Evolutionary conservation across 768 basidiomycete genomes (phyloP).

Genomic region (Cyclocybe cylindracea): DNA sequence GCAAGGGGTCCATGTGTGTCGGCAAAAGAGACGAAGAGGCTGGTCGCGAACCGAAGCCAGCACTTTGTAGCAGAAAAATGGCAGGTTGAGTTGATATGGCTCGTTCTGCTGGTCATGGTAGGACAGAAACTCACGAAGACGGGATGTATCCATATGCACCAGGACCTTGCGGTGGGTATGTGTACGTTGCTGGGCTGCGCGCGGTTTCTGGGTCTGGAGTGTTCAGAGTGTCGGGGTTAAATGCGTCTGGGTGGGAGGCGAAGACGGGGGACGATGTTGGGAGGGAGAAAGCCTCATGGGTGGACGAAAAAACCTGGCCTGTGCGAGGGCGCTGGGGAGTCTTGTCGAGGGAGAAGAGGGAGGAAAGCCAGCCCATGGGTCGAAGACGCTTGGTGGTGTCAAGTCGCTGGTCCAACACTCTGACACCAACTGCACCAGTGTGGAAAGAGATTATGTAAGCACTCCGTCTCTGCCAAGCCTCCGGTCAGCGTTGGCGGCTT

Average conservation of each 20-base stretch:
- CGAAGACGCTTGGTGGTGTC: no score
- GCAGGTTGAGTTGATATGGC: slow-evolving; percentile 2
- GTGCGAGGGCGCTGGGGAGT: slow-evolving; percentile 50
- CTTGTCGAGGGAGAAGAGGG: slow-evolving; percentile 58
- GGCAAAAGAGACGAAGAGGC: slow-evolving; percentile 62
- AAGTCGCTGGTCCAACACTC: no score
- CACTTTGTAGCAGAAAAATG: slow-evolving; percentile 23
- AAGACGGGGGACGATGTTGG: slow-evolving; percentile 70
- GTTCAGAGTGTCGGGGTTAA: slow-evolving; percentile 53
- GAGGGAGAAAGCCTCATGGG: slow-evolving; percentile 87
- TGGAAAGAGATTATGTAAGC: no score
- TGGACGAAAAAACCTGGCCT: slow-evolving; percentile 72
- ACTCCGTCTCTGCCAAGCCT: no score
- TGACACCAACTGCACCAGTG: no score
- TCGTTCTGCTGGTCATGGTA: slow-evolving; percentile 1
- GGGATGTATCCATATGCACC: slow-evolving; percentile 62
- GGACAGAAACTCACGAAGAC: slow-evolving; percentile 44
- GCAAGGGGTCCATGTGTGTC: slow-evolving; percentile 57
- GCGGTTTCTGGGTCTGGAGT: slow-evolving; percentile 51
- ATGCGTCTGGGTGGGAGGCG: slow-evolving; percentile 56
- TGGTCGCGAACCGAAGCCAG: slow-evolving; percentile 47
- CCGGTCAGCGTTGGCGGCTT: no score
- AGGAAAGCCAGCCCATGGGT: slow-evolving; percentile 73
- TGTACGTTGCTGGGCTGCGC: slow-evolving; percentile 52
- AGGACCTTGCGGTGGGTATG: slow-evolving; percentile 74